Evolutionary conservation across 371 early-diverging fungal species (phyloP).

Genomic region (Mucor saturninus): DNA sequence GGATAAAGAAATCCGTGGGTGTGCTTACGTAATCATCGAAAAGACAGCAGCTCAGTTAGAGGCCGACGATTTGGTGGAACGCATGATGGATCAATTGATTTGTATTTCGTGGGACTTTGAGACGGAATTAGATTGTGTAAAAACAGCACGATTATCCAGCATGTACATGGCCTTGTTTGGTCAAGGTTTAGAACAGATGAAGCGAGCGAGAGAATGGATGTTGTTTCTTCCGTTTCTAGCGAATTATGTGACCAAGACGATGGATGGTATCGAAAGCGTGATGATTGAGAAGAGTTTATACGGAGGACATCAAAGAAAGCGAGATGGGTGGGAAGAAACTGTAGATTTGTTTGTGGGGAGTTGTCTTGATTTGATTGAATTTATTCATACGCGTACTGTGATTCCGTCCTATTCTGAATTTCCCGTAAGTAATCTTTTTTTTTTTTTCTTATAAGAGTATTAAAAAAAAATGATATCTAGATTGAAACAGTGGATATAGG

Average conservation of each 20-base stretch:
- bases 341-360: background rate
- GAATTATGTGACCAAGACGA: constrained; percentile 10
- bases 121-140: background rate
- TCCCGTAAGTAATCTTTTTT: constrained; percentile 12
- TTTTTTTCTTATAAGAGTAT: background rate
- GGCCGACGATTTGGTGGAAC: constrained; percentile 13
- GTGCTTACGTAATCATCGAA: constrained; percentile 3
- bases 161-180: constrained; percentile 21
- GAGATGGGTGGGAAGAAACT: constrained; percentile 11
- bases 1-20: background rate
- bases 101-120: constrained; percentile 10
- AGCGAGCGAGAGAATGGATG: constrained; percentile 29
- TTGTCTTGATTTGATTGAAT: constrained; percentile 28
- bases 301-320: background rate
- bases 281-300: background rate
- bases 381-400: constrained; percentile 17
- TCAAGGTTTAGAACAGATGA: constrained; percentile 21
- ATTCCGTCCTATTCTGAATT: background rate
- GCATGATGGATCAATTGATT: constrained; percentile 22
- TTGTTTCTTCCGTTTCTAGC: constrained; percentile 25
- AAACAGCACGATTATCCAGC: background rate
- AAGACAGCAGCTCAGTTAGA: constrained; percentile 10
- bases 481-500: constrained; percentile 19
- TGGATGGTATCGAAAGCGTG: constrained; percentile 6
- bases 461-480: constrained; percentile 1